Percentiles rank a stretch among this genome's conserved stretches.
Conservation (phyloP, 352 stramenopile genomes). For the Globisporangium uncinulatum region DNA sequence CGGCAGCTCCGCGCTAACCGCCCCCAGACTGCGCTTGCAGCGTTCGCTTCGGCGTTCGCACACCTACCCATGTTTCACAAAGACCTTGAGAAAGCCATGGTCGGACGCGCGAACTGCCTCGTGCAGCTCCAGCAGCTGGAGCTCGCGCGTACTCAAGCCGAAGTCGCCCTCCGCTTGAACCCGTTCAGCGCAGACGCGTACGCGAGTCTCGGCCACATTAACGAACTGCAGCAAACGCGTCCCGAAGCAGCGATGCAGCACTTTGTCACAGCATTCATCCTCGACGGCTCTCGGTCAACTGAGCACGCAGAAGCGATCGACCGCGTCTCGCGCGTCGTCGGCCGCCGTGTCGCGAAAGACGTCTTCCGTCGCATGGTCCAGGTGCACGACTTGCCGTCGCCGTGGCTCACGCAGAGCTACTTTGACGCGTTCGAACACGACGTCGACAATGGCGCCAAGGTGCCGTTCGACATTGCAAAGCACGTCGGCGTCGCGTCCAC, state of each 20-base stretch:
- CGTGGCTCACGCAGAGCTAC: conserved; percentile 81
- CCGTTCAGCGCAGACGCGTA: conserved; percentile 68
- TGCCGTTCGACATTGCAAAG: conserved; percentile 67
- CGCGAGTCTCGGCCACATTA: conserved; percentile 55
- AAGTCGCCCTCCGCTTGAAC: conserved; percentile 52
- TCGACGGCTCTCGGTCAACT: conserved; percentile 67
- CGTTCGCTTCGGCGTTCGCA: conserved; percentile 54
- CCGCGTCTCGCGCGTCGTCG: conserved; percentile 58
- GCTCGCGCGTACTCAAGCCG: conserved; percentile 33
- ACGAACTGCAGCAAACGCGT: conserved; percentile 37
- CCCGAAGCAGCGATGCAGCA: conserved; percentile 74
- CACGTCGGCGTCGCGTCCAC: conserved; percentile 20
- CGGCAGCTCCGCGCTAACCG: conserved; percentile 41
- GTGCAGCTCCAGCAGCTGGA: conserved; percentile 41
- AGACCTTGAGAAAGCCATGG: conserved; percentile 45
- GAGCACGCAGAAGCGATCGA: conserved; percentile 72
- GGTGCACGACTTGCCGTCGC: conserved; percentile 64
- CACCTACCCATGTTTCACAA: conserved; percentile 65
- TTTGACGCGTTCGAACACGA: conserved; percentile 84
- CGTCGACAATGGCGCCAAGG: conserved; percentile 44
- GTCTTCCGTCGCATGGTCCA: conserved; percentile 69
- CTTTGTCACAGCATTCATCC: conserved; percentile 76
- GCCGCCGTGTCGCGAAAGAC: conserved; percentile 54
- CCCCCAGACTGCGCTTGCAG: conserved; percentile 45
- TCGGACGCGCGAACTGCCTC: conserved; percentile 57